phyloP scores from a whole-genome alignment of 192 early-diverging fungal species.

The Phlyctochytrium bullatum region DNA sequence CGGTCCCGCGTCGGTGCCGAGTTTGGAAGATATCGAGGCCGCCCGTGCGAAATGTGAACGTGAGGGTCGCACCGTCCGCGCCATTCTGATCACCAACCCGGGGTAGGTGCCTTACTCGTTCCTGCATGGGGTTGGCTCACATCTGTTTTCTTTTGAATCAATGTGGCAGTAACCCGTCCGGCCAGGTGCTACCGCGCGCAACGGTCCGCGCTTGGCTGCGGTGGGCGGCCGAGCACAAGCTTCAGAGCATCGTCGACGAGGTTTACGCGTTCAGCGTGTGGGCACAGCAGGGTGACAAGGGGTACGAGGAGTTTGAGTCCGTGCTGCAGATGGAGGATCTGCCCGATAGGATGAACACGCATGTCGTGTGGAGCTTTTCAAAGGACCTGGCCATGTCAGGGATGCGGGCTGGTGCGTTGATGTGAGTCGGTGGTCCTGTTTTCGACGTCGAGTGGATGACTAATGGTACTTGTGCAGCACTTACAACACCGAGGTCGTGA shows the following conservation, averaged over 20 bases:
- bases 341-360: constrained; percentile 57
- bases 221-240: constrained; percentile 60
- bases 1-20: constrained; percentile 7
- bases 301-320: constrained; percentile 50
- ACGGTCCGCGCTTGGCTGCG: constrained; percentile 53
- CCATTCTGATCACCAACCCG: constrained; percentile 71
- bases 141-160: no score
- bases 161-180: constrained; percentile 22
- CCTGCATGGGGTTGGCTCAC: no score
- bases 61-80: constrained; percentile 30
- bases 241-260: constrained; percentile 77
- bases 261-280: constrained; percentile 60
- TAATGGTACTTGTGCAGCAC: constrained; percentile 34
- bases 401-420: constrained; percentile 61
- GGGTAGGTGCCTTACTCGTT: no score
- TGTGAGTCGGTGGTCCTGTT: no score
- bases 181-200: constrained; percentile 43
- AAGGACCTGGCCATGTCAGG: constrained; percentile 86
- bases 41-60: background rate
- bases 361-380: constrained; percentile 76
- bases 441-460: no score
- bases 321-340: constrained; percentile 58
- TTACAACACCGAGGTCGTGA: constrained; percentile 12
- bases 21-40: constrained; percentile 8
- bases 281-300: background rate